Evolutionary conservation across 2,329 filamentous ascomycete genomes (phyloP).

Genomic region (Dactylellina parvicollis): DNA sequence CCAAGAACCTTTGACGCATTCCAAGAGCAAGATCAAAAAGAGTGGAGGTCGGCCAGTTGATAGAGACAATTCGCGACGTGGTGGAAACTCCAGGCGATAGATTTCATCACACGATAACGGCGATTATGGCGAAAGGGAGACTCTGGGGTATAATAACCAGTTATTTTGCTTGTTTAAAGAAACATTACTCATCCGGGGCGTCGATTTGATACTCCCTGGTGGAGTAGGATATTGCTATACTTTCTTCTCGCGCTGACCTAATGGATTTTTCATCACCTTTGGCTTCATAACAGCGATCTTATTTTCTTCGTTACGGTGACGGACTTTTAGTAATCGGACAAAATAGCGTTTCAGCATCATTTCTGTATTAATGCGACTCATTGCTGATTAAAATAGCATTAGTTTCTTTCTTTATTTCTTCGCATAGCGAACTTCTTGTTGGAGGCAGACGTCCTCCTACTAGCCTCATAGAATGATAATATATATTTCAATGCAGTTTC

Average conservation of each 20-base stretch:
- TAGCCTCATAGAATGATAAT: neutral
- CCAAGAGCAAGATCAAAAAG: slow-evolving; percentile 18
- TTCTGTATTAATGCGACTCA: too few species aligned
- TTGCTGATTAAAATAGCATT: too few species aligned
- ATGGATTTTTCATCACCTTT: too few species aligned
- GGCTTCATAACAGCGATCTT: too few species aligned
- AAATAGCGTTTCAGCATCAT: too few species aligned
- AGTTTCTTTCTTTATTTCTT: too few species aligned
- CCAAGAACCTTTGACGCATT: slow-evolving; percentile 15
- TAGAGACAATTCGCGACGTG: slow-evolving; percentile 22
- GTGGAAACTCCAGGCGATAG: slow-evolving; percentile 29
- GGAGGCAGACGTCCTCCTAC: neutral
- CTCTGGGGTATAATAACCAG: too few species aligned
- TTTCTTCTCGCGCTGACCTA: neutral
- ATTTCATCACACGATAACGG: too few species aligned
- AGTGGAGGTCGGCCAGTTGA: neutral
- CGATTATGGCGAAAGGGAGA: too few species aligned
- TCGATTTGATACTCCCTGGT: slow-evolving; percentile 14
- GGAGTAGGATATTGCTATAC: slow-evolving; percentile 4
- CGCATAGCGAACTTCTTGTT: too few species aligned
- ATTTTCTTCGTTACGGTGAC: neutral
- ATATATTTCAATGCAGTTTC: too few species aligned
- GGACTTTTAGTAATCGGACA: too few species aligned
- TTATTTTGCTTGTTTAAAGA: neutral
- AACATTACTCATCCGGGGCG: neutral